phyloP scores from a whole-genome alignment of 768 basidiomycete species.

The Mrakia frigida region DNA sequence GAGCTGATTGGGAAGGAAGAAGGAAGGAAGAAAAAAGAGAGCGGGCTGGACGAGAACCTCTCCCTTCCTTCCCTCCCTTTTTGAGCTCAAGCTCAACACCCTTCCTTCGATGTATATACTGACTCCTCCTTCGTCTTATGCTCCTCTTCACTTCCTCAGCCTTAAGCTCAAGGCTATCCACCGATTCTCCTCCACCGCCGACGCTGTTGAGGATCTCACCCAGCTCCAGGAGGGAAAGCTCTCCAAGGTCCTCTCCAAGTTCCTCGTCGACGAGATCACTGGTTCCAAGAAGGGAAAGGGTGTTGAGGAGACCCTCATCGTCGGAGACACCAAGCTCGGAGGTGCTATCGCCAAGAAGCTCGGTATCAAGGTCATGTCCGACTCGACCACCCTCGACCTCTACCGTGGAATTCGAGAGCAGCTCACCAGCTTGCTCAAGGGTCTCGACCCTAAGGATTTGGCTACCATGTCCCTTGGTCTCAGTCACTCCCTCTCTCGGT shows the following conservation, averaged over 20 bases:
- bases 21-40: neutral
- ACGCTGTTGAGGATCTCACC: constrained; percentile 93
- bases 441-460: constrained; percentile 85
- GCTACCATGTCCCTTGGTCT: constrained; percentile 97
- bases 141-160: constrained; percentile 46
- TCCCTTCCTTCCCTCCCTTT: neutral
- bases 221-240: constrained; percentile 88
- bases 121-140: neutral
- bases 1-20: neutral
- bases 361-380: constrained; percentile 71
- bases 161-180: constrained; percentile 92
- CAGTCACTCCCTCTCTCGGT: constrained; percentile 94
- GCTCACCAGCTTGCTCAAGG: constrained; percentile 77
- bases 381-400: constrained; percentile 64
- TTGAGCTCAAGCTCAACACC: neutral
- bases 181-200: constrained; percentile 92
- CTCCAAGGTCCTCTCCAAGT: constrained; percentile 87
- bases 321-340: constrained; percentile 89
- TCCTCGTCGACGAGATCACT: constrained; percentile 56
- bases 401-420: constrained; percentile 95
- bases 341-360: constrained; percentile 89
- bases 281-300: constrained; percentile 68
- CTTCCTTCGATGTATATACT: neutral
- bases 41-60: neutral
- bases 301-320: constrained; percentile 63